Percentiles rank a stretch among this genome's conserved stretches.
These are phyloP conservation scores for Henckelia pumila DNA, from an alignment of 257 asterid genomes.

Conservation along the genomic window DNA sequence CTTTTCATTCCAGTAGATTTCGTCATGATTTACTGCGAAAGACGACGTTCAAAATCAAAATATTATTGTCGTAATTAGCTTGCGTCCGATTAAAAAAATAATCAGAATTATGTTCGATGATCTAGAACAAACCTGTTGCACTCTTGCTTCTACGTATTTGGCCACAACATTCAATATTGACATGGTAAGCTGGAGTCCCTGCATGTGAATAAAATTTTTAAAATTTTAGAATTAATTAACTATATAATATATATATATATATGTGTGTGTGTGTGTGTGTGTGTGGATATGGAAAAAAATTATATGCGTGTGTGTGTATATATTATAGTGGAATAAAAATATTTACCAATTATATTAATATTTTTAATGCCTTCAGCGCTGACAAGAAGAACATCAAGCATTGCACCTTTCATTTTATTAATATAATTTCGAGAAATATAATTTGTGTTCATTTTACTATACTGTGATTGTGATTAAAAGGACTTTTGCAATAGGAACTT, in stretches of 20 bases:
- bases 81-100: neutral
- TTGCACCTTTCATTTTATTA: conserved; percentile 57
- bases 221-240: neutral
- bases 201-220: conserved; percentile 8
- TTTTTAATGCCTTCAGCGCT: conserved; percentile 59
- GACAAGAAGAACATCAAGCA: conserved; percentile 75
- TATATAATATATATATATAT: too few species aligned
- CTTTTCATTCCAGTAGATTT: conserved; percentile 71
- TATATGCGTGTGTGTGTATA: too few species aligned
- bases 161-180: conserved; percentile 62
- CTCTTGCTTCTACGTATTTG: conserved; percentile 55
- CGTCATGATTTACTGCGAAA: conserved; percentile 40
- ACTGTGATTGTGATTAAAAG: too few species aligned
- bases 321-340: neutral
- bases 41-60: neutral
- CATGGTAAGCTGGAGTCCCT: conserved; percentile 66
- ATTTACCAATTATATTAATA: conserved; percentile 44
- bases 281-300: neutral
- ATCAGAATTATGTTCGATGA: too few species aligned
- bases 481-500: neutral
- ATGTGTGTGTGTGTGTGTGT: too few species aligned
- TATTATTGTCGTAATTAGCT: neutral
- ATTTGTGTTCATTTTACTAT: neutral
- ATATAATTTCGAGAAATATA: neutral
- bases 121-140: conserved; percentile 42